A percentile compares a stretch with the other conserved stretches of the same genome.
phyloP scores from a whole-genome alignment of 1,139 yeast genomes.

The Saccharomycopsis crataegensis region DNA sequence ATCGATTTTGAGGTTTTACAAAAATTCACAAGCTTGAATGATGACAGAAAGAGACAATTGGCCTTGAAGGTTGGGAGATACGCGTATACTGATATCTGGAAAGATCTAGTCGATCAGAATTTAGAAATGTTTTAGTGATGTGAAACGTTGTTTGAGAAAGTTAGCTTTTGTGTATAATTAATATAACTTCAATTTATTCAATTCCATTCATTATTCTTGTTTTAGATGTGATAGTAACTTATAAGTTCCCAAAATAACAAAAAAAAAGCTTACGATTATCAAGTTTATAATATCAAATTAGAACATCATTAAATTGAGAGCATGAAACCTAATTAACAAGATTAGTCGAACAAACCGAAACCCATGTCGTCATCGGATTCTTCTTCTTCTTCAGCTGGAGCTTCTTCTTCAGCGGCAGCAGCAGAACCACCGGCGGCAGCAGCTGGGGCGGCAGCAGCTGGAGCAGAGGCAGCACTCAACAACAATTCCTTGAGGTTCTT shows the following conservation, averaged over 20 bases:
- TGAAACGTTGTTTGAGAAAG: background rate
- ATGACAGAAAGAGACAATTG: conserved; percentile 46
- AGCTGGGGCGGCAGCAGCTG: conserved; percentile 98
- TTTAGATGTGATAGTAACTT: too few species aligned
- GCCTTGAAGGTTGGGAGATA: conserved; percentile 52
- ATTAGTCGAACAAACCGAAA: conserved; percentile 97
- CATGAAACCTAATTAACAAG: conserved; percentile 17
- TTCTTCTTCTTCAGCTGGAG: conserved; percentile 62
- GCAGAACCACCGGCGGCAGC: conserved; percentile 78
- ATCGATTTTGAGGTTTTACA: conserved; percentile 54
- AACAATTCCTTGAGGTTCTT: conserved; percentile 71
- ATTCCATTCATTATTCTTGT: too few species aligned
- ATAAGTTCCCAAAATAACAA: too few species aligned
- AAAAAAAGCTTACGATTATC: too few species aligned
- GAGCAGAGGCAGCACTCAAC: conserved; percentile 77
- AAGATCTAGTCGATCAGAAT: conserved; percentile 45
- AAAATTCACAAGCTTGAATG: conserved; percentile 46
- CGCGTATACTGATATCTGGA: conserved; percentile 55
- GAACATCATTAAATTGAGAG: too few species aligned
- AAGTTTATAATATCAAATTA: too few species aligned
- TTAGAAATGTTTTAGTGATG: conserved; percentile 1
- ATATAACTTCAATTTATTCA: too few species aligned
- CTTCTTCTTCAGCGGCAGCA: conserved; percentile 56
- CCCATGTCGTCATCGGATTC: conserved; percentile 89
- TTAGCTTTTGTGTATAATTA: background rate